Percentiles rank a stretch among this genome's conserved stretches.
phyloP scores from a whole-genome alignment of 495 filamentous ascomycete species.

The Emericellopsis terricola region DNA sequence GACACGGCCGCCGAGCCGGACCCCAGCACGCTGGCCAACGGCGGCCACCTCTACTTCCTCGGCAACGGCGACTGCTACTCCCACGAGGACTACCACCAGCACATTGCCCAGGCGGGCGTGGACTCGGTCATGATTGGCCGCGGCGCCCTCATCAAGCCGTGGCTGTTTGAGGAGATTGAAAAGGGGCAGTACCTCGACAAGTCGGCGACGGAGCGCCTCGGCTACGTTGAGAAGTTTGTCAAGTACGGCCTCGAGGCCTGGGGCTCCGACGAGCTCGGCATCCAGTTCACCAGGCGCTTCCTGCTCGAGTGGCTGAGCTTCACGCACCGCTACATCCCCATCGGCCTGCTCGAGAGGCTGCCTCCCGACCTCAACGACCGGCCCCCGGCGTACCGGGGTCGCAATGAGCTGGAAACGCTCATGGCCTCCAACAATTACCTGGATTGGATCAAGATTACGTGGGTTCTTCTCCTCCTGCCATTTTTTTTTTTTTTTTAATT shows the following conservation, averaged over 20 bases:
- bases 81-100: conserved; percentile 67
- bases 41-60: conserved; percentile 61
- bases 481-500: conserved; percentile 1
- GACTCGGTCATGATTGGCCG: conserved; percentile 84
- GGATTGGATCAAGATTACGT: conserved; percentile 99
- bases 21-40: conserved; percentile 34
- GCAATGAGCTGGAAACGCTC: conserved; percentile 82
- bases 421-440: conserved; percentile 76
- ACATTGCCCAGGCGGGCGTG: conserved; percentile 57
- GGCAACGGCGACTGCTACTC: conserved; percentile 96
- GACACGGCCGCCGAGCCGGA: conserved; percentile 73
- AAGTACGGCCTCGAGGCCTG: conserved; percentile 82
- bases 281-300: conserved; percentile 79
- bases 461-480: conserved; percentile 17
- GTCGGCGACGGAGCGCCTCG: conserved; percentile 65
- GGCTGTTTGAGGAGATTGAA: conserved; percentile 94
- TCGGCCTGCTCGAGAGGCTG: conserved; percentile 73
- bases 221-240: conserved; percentile 73
- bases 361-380: conserved; percentile 78
- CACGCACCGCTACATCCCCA: conserved; percentile 70
- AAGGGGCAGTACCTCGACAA: conserved; percentile 90
- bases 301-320: conserved; percentile 93
- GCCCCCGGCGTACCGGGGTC: conserved; percentile 62
- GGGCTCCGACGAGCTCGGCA: conserved; percentile 85
- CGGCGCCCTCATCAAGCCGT: conserved; percentile 88